Base-by-base conservation (phyloP, 139 green algal species). In the Chlorella sp. region DNA sequence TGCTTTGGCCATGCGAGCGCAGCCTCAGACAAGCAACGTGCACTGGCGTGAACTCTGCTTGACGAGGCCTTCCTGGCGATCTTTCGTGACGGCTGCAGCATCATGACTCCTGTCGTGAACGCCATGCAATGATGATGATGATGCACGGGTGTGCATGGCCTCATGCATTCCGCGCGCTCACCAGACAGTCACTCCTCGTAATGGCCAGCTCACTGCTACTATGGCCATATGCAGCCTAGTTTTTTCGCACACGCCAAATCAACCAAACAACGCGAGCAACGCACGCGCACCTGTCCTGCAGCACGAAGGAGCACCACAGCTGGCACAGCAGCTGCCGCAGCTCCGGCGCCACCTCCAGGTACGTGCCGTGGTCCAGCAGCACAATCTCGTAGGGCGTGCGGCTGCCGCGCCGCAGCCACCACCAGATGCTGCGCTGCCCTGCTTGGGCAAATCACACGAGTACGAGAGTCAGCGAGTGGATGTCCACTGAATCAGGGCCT, bases 301-400 rank as follows among this genome's bases (percentile, higher is more conserved):
- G 55, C 29, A 86, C 36, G 36, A 87, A 83, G 63, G 76, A 77
- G 72, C 83, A 89, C 87, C 88, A 89, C 36, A 93, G 82, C 73
- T 91, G 85, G 73, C 87, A 93, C 67, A 92, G 93, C 71, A 83
- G 71, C 71, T 82, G 74, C 6, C 91, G 74, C 64, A 94, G 71
- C 34, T 78, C 29, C 14, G 67, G 67, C 1, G 2, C 62, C 55
- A 95, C 75, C 0, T 75, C n/a, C 5, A 92, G 51, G 75, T 96
- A 96, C 0, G 89, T 82, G 4, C 92, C 92, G 62, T 97, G 92
- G 69, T 97, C 92, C 32, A 96, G 84, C 62, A 97, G 75, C 29
- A 97, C 42, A 6, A 97, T 59, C 79, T 97, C 83, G 31, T 89
- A 90, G 20, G 80, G 63, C 27, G 82, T 75, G 63, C 77, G 76